These are phyloP conservation scores for Neoascochyta sp. DNA, from an alignment of 2,329 filamentous ascomycete genomes.

Conservation along the genomic window DNA sequence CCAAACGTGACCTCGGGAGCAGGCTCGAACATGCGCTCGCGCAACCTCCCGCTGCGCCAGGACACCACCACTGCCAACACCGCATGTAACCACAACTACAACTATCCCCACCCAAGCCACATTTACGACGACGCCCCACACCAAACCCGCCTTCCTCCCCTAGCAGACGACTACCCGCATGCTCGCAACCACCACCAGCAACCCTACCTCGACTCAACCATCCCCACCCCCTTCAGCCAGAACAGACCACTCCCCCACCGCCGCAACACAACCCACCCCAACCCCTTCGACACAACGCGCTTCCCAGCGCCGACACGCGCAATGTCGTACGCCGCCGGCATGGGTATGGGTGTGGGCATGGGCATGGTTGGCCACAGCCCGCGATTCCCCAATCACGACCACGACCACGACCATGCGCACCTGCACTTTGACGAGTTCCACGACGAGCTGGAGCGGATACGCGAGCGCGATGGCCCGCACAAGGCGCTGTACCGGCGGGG, in stretches of 20 bases:
- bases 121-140: conserved; percentile 7
- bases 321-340: conserved; percentile 5
- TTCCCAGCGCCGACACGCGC: conserved; percentile 10
- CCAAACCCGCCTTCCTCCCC: neutral
- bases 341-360: conserved; percentile 3
- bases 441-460: conserved; percentile 4
- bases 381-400: no score
- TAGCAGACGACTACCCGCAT: conserved; percentile 9
- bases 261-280: conserved; percentile 9
- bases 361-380: conserved; percentile 1
- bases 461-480: conserved; percentile 1
- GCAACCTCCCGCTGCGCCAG: conserved; percentile 3
- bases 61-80: conserved; percentile 2
- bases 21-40: conserved; percentile 1
- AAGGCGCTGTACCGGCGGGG: no score
- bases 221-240: conserved; percentile 3
- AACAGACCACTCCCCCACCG: conserved; percentile 6
- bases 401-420: no score
- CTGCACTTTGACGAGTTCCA: conserved; percentile 1
- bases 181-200: neutral
- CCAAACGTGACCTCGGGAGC: conserved; percentile 1
- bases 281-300: conserved; percentile 6
- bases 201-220: conserved; percentile 9
- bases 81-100: conserved; percentile 1
- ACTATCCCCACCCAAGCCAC: conserved; percentile 7